Base-by-base conservation (phyloP, 1,284 basidiomycete species). In the Sutorius eximius region DNA sequence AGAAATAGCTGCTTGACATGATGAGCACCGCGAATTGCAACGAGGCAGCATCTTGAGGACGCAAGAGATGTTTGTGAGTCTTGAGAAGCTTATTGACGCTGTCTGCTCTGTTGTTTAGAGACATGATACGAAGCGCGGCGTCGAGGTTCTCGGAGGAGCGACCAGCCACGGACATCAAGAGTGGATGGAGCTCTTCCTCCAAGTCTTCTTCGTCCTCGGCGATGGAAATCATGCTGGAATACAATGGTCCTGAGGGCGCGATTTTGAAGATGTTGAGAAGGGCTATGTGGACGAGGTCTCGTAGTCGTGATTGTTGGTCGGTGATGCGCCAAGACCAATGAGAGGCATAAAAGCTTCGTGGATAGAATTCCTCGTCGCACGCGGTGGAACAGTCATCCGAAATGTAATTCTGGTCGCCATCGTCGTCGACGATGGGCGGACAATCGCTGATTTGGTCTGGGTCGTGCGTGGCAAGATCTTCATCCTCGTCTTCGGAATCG, bases 91-190 rank as follows among this genome's bases (percentile, higher is more conserved):
- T 42, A 27, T 72, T 51, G 57, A 86, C 69, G 34, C 59, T 61
- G 0, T 69, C 63, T 34, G 60, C 32, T 30, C 78, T 63, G 56
- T 66, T 61, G 41, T 77, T 73, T 5, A 65, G 43, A 1, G 77
- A 65, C 61, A 79, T 70, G 53, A 87, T 82, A 4, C 77, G 76
- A 12, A 87, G 71, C 0, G 83, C 79, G 0, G 79, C 79, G 0
- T 73, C 74, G 29, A 83, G 73, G 12, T 78, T 79, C 18, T 85
- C 80, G 0, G 82, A 73, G 5, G 76, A 79, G 53, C 71, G 70
- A 13, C 77, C 73, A 0, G 82, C 81, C 20, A 77, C 70, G 1
- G 71, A 61, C 44, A 66, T 53, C 0, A 82, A 61, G 29, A 75
- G 67, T 0, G 68, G 52, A n/a, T 75, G 63, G 1, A 85, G 68